Evolutionary conservation across 495 filamentous ascomycete genomes (phyloP).

Genomic region (Zalerion maritima): DNA sequence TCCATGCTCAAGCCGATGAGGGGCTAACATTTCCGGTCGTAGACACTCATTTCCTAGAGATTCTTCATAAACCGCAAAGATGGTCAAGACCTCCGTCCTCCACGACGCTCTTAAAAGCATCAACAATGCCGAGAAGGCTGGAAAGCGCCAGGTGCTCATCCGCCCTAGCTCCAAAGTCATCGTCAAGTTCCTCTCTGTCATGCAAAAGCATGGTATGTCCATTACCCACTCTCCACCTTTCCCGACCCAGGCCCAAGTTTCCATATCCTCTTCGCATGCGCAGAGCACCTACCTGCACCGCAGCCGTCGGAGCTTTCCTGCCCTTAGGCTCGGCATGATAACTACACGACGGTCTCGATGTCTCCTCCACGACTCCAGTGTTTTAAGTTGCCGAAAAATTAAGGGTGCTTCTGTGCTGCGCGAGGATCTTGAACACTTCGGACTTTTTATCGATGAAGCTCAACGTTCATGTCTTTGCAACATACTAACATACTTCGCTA

Average conservation of each 20-base stretch:
- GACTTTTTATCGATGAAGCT: slow-evolving; percentile 49
- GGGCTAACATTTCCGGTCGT: slow-evolving; percentile 48
- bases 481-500: slow-evolving; percentile 45
- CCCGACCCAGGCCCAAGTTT: slow-evolving; percentile 1
- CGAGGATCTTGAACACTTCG: slow-evolving; percentile 94
- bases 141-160: slow-evolving; percentile 96
- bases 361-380: slow-evolving; percentile 71
- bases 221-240: slow-evolving; percentile 6
- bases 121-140: slow-evolving; percentile 99
- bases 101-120: slow-evolving; percentile 98
- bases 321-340: slow-evolving; percentile 98
- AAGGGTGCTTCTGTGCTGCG: slow-evolving; percentile 29
- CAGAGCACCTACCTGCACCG: no score
- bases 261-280: no score
- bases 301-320: slow-evolving; percentile 11
- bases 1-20: slow-evolving; percentile 76
- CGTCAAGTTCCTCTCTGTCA: slow-evolving; percentile 94
- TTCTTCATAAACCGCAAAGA: slow-evolving; percentile 73
- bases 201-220: slow-evolving; percentile 95
- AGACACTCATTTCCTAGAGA: slow-evolving; percentile 35
- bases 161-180: slow-evolving; percentile 97
- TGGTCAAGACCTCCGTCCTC: slow-evolving; percentile 97
- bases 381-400: slow-evolving; percentile 99
- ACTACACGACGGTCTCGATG: slow-evolving; percentile 87
- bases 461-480: slow-evolving; percentile 86